Percentiles rank a stretch among this genome's conserved stretches.
Conservation (phyloP, 192 early-diverging fungal genomes). For the Linnemannia zychae region DNA sequence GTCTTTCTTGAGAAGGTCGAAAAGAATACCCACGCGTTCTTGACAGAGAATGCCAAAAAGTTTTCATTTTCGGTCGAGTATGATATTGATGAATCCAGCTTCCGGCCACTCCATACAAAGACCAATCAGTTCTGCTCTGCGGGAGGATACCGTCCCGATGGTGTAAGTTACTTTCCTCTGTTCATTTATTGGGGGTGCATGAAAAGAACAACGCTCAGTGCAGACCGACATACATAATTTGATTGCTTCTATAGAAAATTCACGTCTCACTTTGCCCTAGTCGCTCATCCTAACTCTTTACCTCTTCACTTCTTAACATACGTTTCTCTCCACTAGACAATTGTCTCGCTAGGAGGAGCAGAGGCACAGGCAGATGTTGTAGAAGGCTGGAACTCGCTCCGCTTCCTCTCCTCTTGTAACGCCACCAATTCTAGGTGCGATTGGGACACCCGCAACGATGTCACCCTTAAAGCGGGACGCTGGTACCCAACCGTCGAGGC, state of each 20-base stretch:
- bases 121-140: conserved; percentile 67
- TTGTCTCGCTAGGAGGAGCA: conserved; percentile 61
- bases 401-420: conserved; percentile 56
- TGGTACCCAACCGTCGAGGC: conserved; percentile 68
- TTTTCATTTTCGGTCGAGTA: conserved; percentile 60
- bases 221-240: background rate
- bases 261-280: background rate
- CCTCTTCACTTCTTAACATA: background rate
- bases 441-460: conserved; percentile 55
- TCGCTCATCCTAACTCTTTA: background rate
- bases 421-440: conserved; percentile 50
- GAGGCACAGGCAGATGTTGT: conserved; percentile 43
- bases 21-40: conserved; percentile 21
- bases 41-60: conserved; percentile 12
- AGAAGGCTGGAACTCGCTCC: conserved; percentile 61
- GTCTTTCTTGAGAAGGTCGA: conserved; percentile 51
- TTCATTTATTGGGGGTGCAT: background rate
- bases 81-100: conserved; percentile 55
- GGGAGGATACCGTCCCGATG: conserved; percentile 63
- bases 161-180: conserved; percentile 39
- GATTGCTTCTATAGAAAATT: background rate
- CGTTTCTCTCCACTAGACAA: conserved; percentile 37
- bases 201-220: background rate
- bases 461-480: conserved; percentile 50
- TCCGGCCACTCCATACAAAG: conserved; percentile 55